Percentiles rank a stretch among this genome's conserved stretches.
phyloP scores from a whole-genome alignment of 2,329 filamentous ascomycete genomes.

The Cercospora nicotianae region DNA sequence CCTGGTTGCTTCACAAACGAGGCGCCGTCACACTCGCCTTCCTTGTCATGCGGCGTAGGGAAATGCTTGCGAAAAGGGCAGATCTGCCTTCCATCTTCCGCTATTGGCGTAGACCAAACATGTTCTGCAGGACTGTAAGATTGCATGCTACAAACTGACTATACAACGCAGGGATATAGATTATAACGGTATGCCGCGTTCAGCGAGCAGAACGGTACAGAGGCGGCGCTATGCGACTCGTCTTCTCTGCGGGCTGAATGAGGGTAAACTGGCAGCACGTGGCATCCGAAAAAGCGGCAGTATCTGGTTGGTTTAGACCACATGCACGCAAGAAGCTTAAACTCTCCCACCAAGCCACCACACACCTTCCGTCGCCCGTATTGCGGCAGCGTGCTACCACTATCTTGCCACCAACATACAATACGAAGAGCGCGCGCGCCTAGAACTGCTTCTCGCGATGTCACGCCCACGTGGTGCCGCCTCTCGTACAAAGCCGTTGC shows the following conservation, averaged over 20 bases:
- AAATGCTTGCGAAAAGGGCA: background rate
- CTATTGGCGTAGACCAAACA: background rate
- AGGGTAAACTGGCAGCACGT: background rate
- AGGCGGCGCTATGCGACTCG: background rate
- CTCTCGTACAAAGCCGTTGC: background rate
- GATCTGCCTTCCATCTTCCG: background rate
- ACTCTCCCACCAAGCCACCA: background rate
- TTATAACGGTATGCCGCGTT: background rate
- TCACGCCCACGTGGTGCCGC: background rate
- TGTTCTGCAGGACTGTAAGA: background rate
- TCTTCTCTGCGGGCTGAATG: background rate
- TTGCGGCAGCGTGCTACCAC: background rate
- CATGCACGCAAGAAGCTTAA: background rate
- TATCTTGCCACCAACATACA: background rate
- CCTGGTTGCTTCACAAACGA: background rate
- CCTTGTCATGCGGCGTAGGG: background rate
- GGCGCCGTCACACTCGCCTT: background rate
- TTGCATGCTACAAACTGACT: background rate
- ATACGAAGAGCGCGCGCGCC: background rate
- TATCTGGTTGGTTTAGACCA: background rate
- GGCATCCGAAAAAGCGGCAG: background rate
- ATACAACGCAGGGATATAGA: background rate
- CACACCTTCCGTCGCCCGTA: background rate
- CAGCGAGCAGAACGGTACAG: background rate
- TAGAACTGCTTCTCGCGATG: background rate